Percentiles rank a stretch among this genome's conserved stretches.
Evolutionary conservation across 768 basidiomycete species (phyloP).

Genomic region (Omphalotus guepiniiformis): DNA sequence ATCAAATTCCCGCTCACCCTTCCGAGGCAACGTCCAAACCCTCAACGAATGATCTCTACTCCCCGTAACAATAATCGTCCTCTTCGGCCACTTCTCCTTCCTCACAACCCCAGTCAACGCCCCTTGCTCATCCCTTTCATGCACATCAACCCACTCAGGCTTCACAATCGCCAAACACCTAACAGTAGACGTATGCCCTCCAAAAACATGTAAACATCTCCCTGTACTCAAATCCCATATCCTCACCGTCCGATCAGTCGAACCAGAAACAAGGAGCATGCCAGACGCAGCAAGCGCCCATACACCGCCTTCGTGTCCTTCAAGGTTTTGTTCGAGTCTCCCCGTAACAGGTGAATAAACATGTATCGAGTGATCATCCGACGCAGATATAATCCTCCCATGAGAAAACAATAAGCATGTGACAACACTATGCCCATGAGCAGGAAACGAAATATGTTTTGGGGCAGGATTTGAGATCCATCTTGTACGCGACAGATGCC

Average conservation of each 20-base stretch:
- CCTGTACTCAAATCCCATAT: constrained; percentile 85
- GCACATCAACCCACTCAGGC: constrained; percentile 80
- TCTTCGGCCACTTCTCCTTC: constrained; percentile 67
- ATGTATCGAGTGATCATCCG: constrained; percentile 95
- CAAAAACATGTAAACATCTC: constrained; percentile 87
- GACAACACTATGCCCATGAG: constrained; percentile 87
- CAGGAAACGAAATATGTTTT: constrained; percentile 78
- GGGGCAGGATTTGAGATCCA: constrained; percentile 76
- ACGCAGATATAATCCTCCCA: constrained; percentile 93
- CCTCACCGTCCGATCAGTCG: constrained; percentile 89
- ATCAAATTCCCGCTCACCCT: constrained; percentile 3
- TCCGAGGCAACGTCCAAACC: constrained; percentile 49
- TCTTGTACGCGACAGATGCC: constrained; percentile 71
- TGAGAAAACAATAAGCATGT: constrained; percentile 95
- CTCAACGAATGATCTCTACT: constrained; percentile 66
- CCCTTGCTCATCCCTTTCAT: constrained; percentile 45
- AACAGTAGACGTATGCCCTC: constrained; percentile 95
- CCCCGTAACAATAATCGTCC: constrained; percentile 70
- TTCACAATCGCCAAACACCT: constrained; percentile 95
- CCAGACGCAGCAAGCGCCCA: constrained; percentile 94
- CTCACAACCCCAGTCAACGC: constrained; percentile 44
- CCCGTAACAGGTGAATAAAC: constrained; percentile 90
- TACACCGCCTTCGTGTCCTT: constrained; percentile 93
- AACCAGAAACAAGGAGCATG: constrained; percentile 85
- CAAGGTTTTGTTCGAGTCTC: constrained; percentile 63